phyloP scores from a whole-genome alignment of 768 basidiomycete species.

The Amanita fuliginea region DNA sequence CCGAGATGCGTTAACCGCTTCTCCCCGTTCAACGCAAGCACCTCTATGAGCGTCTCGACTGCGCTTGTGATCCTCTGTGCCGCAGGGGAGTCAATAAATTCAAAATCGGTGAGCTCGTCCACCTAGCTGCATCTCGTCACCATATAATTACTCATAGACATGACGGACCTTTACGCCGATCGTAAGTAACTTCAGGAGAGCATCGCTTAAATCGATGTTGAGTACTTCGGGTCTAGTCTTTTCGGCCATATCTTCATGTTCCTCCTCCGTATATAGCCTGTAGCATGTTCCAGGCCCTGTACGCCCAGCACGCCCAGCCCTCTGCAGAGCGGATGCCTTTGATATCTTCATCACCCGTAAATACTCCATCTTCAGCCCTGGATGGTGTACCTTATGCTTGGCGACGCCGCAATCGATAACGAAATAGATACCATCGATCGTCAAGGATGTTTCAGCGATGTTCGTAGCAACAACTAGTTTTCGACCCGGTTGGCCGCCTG shows the following conservation, averaged over 20 bases:
- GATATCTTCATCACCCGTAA: constrained; percentile 80
- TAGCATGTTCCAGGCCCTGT: constrained; percentile 89
- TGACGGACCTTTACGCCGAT: constrained; percentile 59
- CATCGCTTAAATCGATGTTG: constrained; percentile 75
- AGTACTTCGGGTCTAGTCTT: constrained; percentile 89
- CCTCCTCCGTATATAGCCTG: constrained; percentile 81
- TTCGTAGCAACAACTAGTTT: constrained; percentile 87
- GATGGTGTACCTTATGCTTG: constrained; percentile 90
- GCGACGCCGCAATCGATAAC: constrained; percentile 88
- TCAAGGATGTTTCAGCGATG: constrained; percentile 85
- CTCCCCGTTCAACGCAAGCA: constrained; percentile 78
- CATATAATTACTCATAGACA: neutral
- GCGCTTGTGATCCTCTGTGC: constrained; percentile 88
- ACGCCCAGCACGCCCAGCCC: constrained; percentile 83
- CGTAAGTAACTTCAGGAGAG: constrained; percentile 81
- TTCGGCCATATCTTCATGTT: constrained; percentile 83
- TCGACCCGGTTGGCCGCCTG: constrained; percentile 63
- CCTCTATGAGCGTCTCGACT: constrained; percentile 72
- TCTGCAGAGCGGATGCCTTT: constrained; percentile 81
- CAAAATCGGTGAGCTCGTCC: constrained; percentile 63
- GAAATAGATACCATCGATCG: constrained; percentile 90
- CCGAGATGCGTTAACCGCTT: constrained; percentile 73
- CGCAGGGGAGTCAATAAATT: constrained; percentile 78
- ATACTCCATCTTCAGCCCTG: constrained; percentile 78
- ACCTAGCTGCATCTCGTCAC: neutral